Percentiles rank a stretch among this genome's conserved stretches.
Conservation (phyloP, 2,329 filamentous ascomycete species). For the Aulographum hederae region DNA sequence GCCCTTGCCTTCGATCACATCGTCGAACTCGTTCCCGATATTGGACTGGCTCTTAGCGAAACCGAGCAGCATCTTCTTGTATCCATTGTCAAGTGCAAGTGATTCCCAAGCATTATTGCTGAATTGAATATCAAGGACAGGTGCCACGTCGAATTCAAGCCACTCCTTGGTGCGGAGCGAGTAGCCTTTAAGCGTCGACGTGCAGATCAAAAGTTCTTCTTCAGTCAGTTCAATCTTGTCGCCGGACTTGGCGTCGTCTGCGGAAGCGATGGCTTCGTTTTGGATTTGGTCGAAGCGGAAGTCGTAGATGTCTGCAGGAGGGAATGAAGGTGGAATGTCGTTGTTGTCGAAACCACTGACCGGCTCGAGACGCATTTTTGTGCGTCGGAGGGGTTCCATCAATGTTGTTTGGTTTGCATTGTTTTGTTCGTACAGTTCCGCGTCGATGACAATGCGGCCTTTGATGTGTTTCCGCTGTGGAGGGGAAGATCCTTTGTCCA, state of each 20-base stretch:
- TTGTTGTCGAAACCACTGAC: not conserved
- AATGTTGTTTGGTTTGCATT: constrained; percentile 23
- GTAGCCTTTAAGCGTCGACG: constrained; percentile 24
- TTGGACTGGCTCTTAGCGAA: constrained; percentile 18
- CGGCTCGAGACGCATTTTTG: constrained; percentile 6
- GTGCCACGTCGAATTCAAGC: constrained; percentile 22
- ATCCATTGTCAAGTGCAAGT: constrained; percentile 26
- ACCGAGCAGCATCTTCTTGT: constrained; percentile 29
- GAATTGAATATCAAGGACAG: constrained; percentile 24
- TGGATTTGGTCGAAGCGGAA: not conserved
- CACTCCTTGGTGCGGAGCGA: constrained; percentile 29
- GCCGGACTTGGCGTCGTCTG: not conserved
- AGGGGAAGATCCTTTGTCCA: constrained; percentile 10
- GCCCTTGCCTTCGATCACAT: constrained; percentile 34
- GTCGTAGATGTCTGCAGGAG: constrained; percentile 1
- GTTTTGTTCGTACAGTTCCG: constrained; percentile 31
- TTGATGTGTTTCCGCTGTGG: constrained; percentile 24
- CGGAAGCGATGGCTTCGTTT: not conserved
- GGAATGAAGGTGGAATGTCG: too few relatives aligned
- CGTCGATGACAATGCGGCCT: constrained; percentile 25
- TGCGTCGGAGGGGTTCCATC: constrained; percentile 17
- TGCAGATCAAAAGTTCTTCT: constrained; percentile 20
- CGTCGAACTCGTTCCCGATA: constrained; percentile 21
- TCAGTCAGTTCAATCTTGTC: constrained; percentile 1
- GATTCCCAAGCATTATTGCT: constrained; percentile 26